Conservation (phyloP, 176 grass and related monocot species). For the Musa acuminata region DNA sequence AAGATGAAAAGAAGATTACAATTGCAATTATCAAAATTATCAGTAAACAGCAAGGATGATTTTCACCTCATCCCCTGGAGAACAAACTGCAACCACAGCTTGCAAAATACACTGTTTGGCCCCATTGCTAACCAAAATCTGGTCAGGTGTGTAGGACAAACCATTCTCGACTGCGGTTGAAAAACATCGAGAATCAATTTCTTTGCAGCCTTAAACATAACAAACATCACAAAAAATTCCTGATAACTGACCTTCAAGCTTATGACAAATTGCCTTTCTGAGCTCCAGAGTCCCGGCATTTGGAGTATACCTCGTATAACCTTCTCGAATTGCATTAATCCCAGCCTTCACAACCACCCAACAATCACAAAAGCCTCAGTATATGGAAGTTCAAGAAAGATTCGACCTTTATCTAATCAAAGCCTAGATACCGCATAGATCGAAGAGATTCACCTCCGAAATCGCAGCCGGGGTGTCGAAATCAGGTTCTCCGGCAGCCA, state of each 20-base stretch:
- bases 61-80: constrained; percentile 75
- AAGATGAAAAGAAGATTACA: not conserved
- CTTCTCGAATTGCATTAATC: constrained; percentile 69
- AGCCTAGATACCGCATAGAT: not conserved
- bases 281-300: constrained; percentile 79
- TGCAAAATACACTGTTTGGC: constrained; percentile 78
- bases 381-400: not conserved
- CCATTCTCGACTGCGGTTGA: constrained; percentile 67
- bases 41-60: not conserved
- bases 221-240: not conserved
- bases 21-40: not conserved
- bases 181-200: constrained; percentile 4
- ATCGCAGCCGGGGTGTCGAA: constrained; percentile 52
- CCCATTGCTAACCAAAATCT: constrained; percentile 83
- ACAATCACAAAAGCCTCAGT: not conserved
- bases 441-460: constrained; percentile 32
- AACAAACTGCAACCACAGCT: constrained; percentile 72
- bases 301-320: constrained; percentile 70
- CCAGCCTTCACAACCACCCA: constrained; percentile 39
- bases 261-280: constrained; percentile 82
- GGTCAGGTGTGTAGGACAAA: constrained; percentile 51
- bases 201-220: not conserved
- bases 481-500: constrained; percentile 69
- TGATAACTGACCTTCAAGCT: constrained; percentile 44
- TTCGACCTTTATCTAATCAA: constrained; percentile 1